These are phyloP conservation scores for Eimeria necatrix DNA, from an alignment of 169 alveolate species.

Conservation along the genomic window DNA sequence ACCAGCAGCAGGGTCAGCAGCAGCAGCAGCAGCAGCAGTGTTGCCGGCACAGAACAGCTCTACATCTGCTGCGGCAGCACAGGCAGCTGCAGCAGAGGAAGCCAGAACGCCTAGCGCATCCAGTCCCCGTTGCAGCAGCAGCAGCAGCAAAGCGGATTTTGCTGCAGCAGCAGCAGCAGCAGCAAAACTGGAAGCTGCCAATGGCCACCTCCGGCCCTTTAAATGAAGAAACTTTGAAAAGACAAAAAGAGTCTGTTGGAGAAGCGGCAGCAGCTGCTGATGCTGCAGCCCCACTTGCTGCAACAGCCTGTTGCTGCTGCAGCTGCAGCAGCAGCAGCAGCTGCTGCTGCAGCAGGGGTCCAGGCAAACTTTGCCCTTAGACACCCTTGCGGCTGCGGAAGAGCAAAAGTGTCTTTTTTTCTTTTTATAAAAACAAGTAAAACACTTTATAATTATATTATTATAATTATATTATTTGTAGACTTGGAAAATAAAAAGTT, in stretches of 20 bases:
- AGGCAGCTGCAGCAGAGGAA: background rate
- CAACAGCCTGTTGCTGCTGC: background rate
- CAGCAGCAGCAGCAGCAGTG: background rate
- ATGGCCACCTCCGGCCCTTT: too few species aligned
- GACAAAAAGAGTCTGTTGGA: too few species aligned
- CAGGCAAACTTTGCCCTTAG: too few species aligned
- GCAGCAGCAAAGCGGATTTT: background rate
- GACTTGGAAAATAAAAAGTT: too few species aligned
- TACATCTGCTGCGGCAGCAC: background rate
- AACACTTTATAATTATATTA: too few species aligned
- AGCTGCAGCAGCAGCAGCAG: slow-evolving; percentile 5
- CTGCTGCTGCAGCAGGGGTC: background rate
- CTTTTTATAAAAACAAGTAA: too few species aligned
- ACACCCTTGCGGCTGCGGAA: too few species aligned
- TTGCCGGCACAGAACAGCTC: background rate
- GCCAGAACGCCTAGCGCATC: background rate
- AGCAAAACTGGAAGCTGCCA: background rate
- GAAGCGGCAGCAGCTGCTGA: background rate
- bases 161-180: background rate
- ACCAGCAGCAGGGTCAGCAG: background rate
- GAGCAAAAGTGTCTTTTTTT: too few species aligned
- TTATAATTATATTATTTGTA: too few species aligned
- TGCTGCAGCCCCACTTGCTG: background rate
- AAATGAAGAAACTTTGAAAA: too few species aligned
- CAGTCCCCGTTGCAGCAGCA: too few species aligned